A percentile compares a stretch with the other conserved stretches of the same genome.
Evolutionary conservation across 2,329 filamentous ascomycete genomes (phyloP).

Genomic region (Exophiala alcalophila): DNA sequence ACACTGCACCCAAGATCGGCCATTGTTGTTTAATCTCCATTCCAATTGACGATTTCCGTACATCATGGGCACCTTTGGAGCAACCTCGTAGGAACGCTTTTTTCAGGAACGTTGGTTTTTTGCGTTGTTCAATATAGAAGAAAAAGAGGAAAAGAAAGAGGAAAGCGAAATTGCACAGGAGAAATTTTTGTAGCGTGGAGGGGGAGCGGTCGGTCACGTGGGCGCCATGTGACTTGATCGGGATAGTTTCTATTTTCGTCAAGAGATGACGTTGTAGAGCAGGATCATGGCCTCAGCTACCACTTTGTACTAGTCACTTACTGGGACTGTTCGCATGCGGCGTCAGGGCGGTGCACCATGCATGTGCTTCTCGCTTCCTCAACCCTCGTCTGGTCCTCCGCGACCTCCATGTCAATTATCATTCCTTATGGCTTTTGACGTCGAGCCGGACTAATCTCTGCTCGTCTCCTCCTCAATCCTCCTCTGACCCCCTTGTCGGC

Average conservation of each 20-base stretch:
- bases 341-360: too few relatives aligned
- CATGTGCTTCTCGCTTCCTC: too few relatives aligned
- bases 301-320: too few relatives aligned
- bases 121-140: slow-evolving; percentile 32
- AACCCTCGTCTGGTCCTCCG: too few relatives aligned
- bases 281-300: too few relatives aligned
- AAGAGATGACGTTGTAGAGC: too few relatives aligned
- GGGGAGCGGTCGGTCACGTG: slow-evolving; percentile 13
- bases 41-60: slow-evolving; percentile 35
- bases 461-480: slow-evolving; percentile 2
- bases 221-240: background rate
- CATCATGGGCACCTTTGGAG: slow-evolving; percentile 29
- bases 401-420: too few relatives aligned
- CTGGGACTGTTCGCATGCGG: too few relatives aligned
- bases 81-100: slow-evolving; percentile 34
- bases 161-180: slow-evolving; percentile 1
- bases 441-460: slow-evolving; percentile 11
- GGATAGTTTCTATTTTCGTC: slow-evolving; percentile 3
- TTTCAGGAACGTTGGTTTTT: slow-evolving; percentile 33
- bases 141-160: slow-evolving; percentile 23
- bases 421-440: slow-evolving; percentile 21
- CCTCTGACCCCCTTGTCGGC: slow-evolving; percentile 7
- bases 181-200: slow-evolving; percentile 10
- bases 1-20: slow-evolving; percentile 34
- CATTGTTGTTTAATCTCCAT: slow-evolving; percentile 30